Percentiles rank a stretch among this genome's conserved stretches.
Evolutionary conservation across 495 filamentous ascomycete species (phyloP).

Genomic region (Rusavskia elegans): DNA sequence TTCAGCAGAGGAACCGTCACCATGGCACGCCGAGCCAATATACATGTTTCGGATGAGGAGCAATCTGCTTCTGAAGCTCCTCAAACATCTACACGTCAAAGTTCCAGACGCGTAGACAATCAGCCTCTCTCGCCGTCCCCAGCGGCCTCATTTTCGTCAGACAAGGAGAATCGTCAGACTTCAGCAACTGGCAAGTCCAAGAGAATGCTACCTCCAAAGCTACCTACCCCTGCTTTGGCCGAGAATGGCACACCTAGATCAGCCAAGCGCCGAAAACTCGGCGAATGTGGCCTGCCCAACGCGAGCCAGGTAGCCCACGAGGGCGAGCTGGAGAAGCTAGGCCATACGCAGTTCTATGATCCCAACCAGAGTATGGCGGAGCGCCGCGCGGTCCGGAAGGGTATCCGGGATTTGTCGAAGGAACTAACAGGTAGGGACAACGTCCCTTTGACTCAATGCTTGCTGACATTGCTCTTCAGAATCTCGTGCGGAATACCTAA

Average conservation of each 20-base stretch:
- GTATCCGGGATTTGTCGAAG: slow-evolving; percentile 47
- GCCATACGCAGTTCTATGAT: slow-evolving; percentile 50
- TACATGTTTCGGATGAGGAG: slow-evolving; percentile 9
- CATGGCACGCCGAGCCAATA: slow-evolving; percentile 11
- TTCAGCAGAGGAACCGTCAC: background rate
- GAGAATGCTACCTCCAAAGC: slow-evolving; percentile 13
- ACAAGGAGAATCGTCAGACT: slow-evolving; percentile 40
- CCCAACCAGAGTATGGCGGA: slow-evolving; percentile 77
- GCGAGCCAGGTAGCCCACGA: slow-evolving; percentile 8
- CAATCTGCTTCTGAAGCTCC: slow-evolving; percentile 8
- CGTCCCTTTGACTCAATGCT: background rate
- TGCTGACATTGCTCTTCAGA: slow-evolving; percentile 22
- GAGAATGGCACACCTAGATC: slow-evolving; percentile 6
- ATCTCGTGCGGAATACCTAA: slow-evolving; percentile 49
- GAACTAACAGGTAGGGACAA: slow-evolving; percentile 42
- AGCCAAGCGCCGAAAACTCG: slow-evolving; percentile 29
- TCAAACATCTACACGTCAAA: background rate
- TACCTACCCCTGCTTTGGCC: slow-evolving; percentile 3
- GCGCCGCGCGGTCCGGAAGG: slow-evolving; percentile 51
- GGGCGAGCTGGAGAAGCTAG: slow-evolving; percentile 16
- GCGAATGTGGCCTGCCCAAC: slow-evolving; percentile 16
- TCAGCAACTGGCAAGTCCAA: slow-evolving; percentile 6
- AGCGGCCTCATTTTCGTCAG: slow-evolving; percentile 26
- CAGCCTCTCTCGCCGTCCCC: slow-evolving; percentile 24
- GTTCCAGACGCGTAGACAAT: slow-evolving; percentile 5